Percentiles rank a stretch among this genome's conserved stretches.
phyloP scores from a whole-genome alignment of 2,329 filamentous ascomycete genomes.

The Colletotrichum brevisporum region DNA sequence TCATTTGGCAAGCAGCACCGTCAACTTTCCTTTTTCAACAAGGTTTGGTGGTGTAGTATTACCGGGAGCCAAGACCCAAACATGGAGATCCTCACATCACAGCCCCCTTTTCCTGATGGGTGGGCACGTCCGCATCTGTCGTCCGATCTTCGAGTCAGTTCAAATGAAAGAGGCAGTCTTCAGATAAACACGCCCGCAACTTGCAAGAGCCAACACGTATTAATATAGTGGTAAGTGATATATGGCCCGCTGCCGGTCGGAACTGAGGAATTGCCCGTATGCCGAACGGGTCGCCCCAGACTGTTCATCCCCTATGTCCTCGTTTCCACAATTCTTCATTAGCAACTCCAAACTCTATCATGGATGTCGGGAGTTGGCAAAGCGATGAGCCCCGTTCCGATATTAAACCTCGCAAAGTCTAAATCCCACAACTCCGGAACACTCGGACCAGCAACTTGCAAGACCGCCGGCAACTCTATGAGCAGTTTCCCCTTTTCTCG shows the following conservation, averaged over 20 bases:
- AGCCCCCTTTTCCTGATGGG: background rate
- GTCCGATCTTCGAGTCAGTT: slow-evolving; percentile 35
- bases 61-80: background rate
- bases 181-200: slow-evolving; percentile 2
- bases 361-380: slow-evolving; percentile 21
- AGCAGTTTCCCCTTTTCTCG: background rate
- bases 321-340: slow-evolving; percentile 17
- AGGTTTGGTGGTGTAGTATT: background rate
- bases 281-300: slow-evolving; percentile 15
- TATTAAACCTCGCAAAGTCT: slow-evolving; percentile 28
- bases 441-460: slow-evolving; percentile 11
- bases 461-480: too few relatives aligned
- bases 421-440: slow-evolving; percentile 24
- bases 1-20: too few relatives aligned
- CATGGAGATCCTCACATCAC: background rate
- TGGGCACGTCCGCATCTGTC: background rate
- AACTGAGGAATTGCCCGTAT: background rate
- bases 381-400: slow-evolving; percentile 17
- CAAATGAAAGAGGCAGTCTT: slow-evolving; percentile 3
- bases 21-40: background rate
- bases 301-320: slow-evolving; percentile 19
- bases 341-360: slow-evolving; percentile 24
- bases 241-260: background rate
- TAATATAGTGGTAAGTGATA: background rate
- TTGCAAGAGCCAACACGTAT: slow-evolving; percentile 8